A percentile compares a stretch with the other conserved stretches of the same genome.
Evolutionary conservation across 2,329 filamentous ascomycete genomes (phyloP).

Genomic region (Phymatotrichopsis omnivora): DNA sequence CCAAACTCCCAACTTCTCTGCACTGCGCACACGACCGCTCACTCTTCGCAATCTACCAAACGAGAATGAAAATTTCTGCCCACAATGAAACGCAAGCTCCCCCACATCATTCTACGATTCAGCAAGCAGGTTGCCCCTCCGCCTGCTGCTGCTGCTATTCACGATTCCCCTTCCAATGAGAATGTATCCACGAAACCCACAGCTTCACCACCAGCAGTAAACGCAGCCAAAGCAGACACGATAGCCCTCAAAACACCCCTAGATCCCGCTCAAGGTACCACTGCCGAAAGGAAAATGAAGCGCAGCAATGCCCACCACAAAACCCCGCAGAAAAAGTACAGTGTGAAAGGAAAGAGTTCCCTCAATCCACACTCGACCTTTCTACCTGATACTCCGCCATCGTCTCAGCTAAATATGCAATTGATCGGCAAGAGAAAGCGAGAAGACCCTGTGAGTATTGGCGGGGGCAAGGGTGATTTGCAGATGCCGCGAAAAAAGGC

Average conservation of each 20-base stretch:
- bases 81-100: conserved; percentile 26
- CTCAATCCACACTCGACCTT: conserved; percentile 8
- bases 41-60: not conserved
- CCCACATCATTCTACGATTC: conserved; percentile 27
- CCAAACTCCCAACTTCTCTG: conserved; percentile 6
- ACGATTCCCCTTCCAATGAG: conserved; percentile 11
- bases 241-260: too few species aligned
- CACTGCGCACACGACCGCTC: too few species aligned
- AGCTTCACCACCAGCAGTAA: conserved; percentile 10
- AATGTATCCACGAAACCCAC: conserved; percentile 16
- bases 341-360: conserved; percentile 11
- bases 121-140: conserved; percentile 23
- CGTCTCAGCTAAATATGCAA: conserved; percentile 5
- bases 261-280: too few species aligned
- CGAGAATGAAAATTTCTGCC: conserved; percentile 8
- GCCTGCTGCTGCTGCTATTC: conserved; percentile 16
- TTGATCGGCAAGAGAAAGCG: conserved; percentile 22
- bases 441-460: conserved; percentile 19
- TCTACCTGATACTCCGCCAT: conserved; percentile 3
- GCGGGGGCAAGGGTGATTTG: conserved; percentile 26
- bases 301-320: conserved; percentile 20
- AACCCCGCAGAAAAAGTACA: conserved; percentile 18
- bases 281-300: conserved; percentile 23
- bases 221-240: too few species aligned
- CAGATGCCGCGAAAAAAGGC: conserved; percentile 21